These are phyloP conservation scores for Flaveria ramosissima DNA, from an alignment of 129 eudicot species.

Conservation along the genomic window DNA sequence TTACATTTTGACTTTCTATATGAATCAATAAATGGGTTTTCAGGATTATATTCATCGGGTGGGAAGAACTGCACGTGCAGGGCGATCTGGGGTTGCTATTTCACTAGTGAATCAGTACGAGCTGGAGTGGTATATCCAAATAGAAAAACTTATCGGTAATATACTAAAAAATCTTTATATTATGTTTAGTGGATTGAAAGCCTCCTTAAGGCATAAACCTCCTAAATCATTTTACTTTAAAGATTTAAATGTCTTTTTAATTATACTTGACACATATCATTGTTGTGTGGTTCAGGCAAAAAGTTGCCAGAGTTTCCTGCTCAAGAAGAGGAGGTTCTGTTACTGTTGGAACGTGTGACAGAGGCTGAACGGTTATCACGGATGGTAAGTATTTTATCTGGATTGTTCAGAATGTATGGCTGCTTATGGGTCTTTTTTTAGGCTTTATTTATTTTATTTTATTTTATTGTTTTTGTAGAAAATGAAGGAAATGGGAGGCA, in stretches of 20 bases:
- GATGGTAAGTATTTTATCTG: slow-evolving; percentile 43
- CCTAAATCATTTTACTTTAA: neutral
- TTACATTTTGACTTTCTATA: neutral
- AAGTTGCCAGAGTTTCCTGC: slow-evolving; percentile 68
- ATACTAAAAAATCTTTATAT: neutral
- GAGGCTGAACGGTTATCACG: slow-evolving; percentile 75
- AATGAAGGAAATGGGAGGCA: slow-evolving; percentile 63
- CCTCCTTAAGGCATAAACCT: neutral
- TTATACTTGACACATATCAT: neutral
- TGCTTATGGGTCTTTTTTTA: neutral
- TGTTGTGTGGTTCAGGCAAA: slow-evolving; percentile 50
- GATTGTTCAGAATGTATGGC: neutral
- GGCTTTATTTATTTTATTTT: too few relatives aligned
- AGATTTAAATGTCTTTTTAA: neutral
- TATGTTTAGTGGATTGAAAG: neutral
- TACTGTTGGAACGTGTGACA: slow-evolving; percentile 58
- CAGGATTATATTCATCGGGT: slow-evolving; percentile 97
- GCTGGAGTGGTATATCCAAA: slow-evolving; percentile 86
- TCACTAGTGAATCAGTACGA: slow-evolving; percentile 93
- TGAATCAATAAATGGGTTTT: slow-evolving; percentile 21
- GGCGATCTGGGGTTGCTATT: slow-evolving; percentile 88
- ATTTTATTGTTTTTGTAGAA: slow-evolving; percentile 44
- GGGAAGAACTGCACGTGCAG: slow-evolving; percentile 99
- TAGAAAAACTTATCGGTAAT: slow-evolving; percentile 83
- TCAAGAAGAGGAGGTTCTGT: slow-evolving; percentile 70